Conservation (phyloP, 2,329 filamentous ascomycete species). For the Aspergillus neotritici region DNA sequence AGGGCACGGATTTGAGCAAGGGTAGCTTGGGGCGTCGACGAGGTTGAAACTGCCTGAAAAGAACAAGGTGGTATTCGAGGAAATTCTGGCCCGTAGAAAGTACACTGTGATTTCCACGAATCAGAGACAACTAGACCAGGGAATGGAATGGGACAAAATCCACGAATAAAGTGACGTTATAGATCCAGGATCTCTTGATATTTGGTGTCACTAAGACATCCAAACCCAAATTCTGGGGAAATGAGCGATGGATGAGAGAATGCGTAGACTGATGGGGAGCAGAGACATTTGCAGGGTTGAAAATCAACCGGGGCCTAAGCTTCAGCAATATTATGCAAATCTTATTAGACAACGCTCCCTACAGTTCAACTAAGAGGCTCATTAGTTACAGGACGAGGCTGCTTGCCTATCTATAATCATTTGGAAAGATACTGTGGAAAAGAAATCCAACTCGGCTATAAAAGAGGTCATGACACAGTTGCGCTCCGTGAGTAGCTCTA, state of each 20-base stretch:
- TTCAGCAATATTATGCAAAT: too few species aligned
- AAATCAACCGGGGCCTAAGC: neutral
- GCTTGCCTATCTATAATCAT: too few species aligned
- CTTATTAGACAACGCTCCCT: neutral
- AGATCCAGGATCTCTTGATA: neutral
- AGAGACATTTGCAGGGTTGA: neutral
- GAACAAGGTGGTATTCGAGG: slow-evolving; percentile 28
- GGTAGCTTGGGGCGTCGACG: neutral
- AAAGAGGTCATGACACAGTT: too few species aligned
- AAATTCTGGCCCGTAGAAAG: slow-evolving; percentile 22
- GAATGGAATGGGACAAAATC: slow-evolving; percentile 19
- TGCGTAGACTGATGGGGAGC: neutral
- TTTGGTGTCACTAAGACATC: neutral
- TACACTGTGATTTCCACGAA: slow-evolving; percentile 25
- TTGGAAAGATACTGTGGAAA: too few species aligned
- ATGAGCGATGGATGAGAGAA: neutral
- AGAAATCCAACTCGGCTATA: too few species aligned
- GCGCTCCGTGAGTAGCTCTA: too few species aligned
- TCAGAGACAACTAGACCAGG: slow-evolving; percentile 10
- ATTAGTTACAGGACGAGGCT: too few species aligned
- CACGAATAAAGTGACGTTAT: slow-evolving; percentile 16
- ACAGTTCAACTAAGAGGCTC: neutral
- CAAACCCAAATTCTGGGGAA: neutral
- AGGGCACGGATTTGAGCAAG: slow-evolving; percentile 6
- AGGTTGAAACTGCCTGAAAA: slow-evolving; percentile 14